Evolutionary conservation across 768 basidiomycete genomes (phyloP), one percentile per base, ranked within the genome.

Genomic region (Pleurotus salmoneostramineus): DNA sequence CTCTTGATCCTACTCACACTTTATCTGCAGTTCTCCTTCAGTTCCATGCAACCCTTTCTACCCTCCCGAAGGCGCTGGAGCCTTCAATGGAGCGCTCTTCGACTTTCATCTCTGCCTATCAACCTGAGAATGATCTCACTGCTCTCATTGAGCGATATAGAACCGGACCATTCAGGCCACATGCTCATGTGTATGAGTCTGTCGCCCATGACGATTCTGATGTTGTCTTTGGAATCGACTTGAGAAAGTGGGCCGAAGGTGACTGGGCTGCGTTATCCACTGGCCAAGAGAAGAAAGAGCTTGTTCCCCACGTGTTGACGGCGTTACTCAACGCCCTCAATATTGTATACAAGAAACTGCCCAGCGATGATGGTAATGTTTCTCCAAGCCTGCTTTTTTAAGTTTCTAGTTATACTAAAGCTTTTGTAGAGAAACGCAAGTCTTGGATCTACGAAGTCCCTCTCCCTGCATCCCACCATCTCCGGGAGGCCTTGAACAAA

Each of bases 401-500:
- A 6, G 31, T 15, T 34, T 14, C 35, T 49, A 6, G 47, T 57
- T 37, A 54, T 5, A 3, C 21, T 27, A 46, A 15, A 27, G 47
- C 6, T 17, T 56, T 10, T 36, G 3, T 66, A 87, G 95, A 95
- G 69, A 89, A 84, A 67, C 85, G 95, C 58, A 93, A 89, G 74
- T 76, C 88, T 3, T 98, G 95, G 95, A 91, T 98, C 56, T 98
- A 97, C 71, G 93, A 98, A 64, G 90, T 92, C 3, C 94, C 95
- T 1, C 79, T 98, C 5, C 77, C 84, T 1, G 83, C 85, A 27
- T 82, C 90, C 12, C 95, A 98, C 64, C 88, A 89, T 58, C 84
- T 98, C 33, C 87, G 95, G 57, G 91, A 94, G 71, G 79, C 80
- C 4, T 76, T 98, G 55, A 96, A 97, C 67, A 83, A 80, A 7